Percentiles rank a stretch among this genome's conserved stretches.
phyloP scores from a whole-genome alignment of 345 rosid genomes.

The Tarenaya hassleriana region DNA sequence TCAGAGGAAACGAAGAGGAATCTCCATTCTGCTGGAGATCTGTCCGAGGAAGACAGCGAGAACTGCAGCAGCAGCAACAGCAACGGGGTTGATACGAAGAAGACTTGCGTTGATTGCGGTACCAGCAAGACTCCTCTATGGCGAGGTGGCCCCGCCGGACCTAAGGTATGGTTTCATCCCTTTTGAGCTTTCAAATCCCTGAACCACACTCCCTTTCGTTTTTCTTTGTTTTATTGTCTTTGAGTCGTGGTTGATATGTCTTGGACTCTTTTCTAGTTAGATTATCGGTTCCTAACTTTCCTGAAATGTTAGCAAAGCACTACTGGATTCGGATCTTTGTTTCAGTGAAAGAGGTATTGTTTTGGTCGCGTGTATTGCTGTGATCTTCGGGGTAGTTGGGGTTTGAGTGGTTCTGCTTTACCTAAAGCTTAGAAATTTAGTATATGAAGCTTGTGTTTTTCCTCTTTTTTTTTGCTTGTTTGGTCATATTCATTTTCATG shows the following conservation, averaged over 20 bases:
- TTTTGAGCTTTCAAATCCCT: no score
- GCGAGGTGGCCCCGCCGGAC: slow-evolving; percentile 99
- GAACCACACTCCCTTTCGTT: no score
- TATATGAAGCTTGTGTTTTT: no score
- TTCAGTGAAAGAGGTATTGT: not conserved
- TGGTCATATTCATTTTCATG: no score
- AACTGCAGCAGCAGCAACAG: slow-evolving; percentile 31
- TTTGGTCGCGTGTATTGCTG: not conserved
- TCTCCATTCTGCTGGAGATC: slow-evolving; percentile 19
- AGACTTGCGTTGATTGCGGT: slow-evolving; percentile 85
- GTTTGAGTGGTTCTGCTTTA: not conserved
- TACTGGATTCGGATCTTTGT: not conserved
- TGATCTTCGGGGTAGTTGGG: not conserved
- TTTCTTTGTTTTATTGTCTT: no score
- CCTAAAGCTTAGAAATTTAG: no score
- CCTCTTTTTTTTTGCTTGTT: no score
- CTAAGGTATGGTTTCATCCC: no score
- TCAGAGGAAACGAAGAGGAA: slow-evolving; percentile 31
- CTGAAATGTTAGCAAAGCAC: not conserved
- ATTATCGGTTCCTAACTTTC: not conserved
- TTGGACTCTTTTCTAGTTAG: no score
- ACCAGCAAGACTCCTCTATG: slow-evolving; percentile 90
- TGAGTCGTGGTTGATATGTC: no score
- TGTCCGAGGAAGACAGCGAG: slow-evolving; percentile 35
- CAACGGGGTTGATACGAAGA: slow-evolving; percentile 36